Base-by-base conservation (phyloP, 345 rosid genomes). In the Nasturtium officinale region DNA sequence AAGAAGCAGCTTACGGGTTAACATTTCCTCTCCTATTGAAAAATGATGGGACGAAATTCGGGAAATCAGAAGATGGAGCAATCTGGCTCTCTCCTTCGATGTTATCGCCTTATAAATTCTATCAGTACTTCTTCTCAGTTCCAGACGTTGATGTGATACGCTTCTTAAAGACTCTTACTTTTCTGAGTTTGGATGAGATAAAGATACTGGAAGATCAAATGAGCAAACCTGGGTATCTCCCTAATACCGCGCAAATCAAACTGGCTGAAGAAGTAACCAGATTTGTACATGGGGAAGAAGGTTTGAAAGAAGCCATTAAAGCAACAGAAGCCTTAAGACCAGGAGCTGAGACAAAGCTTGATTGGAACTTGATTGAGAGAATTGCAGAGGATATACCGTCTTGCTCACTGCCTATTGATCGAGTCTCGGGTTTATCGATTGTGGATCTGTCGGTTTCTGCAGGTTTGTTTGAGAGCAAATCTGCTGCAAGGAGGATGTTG, bases 41-140 rank as follows among this genome's bases (percentile, higher is more conserved):
- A 82, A 88, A 88, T 45, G 97, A 94, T 8, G 98, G 97, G 9
- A 87, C 93, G 0, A 94, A 94, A 62, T 94, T 94, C 53, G 97
- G 98, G n/a, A 94, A 94, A 68, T 94, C 98, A 1, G 98, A 94
- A 80, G 97, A 89, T 48, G 98, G 97, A 61, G 98, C 98, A n/a
- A 81, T 94, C 65, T 94, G 98, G 98, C 83, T 94, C 9, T 85
- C 93, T 0, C 87, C 97, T 2, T 68, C 87, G 0, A 75, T 86
- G 85, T 58, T 94, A 46, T 94, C 97, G 8, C 93, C 97, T 6
- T 94, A 91, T 77, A 91, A 88, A 78, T 94, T 94, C 68, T 94
- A 91, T 77, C 97, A 94, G 85, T 86, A 91, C 78, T 91, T 91
- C 82, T 94, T 94, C 82, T 83, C 95, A n/a, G 89, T 94, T 55